A percentile compares a stretch with the other conserved stretches of the same genome.
phyloP scores from a whole-genome alignment of 2,329 filamentous ascomycete genomes.

The Remersonia thermophila region DNA sequence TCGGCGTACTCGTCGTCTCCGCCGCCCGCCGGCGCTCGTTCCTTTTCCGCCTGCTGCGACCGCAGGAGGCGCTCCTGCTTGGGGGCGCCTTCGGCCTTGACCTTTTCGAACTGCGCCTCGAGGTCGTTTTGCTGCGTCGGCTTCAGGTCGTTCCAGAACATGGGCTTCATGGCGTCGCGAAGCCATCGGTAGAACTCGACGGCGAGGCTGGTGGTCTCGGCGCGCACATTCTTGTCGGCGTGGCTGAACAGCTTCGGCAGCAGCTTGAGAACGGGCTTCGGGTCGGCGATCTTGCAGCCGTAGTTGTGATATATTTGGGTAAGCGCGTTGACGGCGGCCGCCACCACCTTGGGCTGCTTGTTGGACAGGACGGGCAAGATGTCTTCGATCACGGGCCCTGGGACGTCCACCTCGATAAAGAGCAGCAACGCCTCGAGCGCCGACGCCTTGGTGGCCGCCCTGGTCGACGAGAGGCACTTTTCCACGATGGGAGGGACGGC shows the following conservation, averaged over 20 bases:
- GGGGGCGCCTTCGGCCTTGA: constrained; percentile 74
- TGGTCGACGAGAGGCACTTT: constrained; percentile 78
- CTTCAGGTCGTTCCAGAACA: constrained; percentile 94
- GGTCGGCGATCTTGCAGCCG: constrained; percentile 87
- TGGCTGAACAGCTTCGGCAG: constrained; percentile 90
- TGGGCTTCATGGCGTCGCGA: constrained; percentile 92
- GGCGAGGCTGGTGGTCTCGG: constrained; percentile 80
- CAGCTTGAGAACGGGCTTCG: constrained; percentile 79
- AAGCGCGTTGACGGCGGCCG: constrained; percentile 58
- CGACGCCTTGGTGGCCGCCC: constrained; percentile 78
- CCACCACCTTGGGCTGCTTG: constrained; percentile 83
- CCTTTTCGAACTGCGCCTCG: constrained; percentile 85
- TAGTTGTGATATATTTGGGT: constrained; percentile 85
- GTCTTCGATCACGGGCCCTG: constrained; percentile 80
- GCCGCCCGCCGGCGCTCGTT: constrained; percentile 50
- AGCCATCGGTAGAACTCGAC: constrained; percentile 96
- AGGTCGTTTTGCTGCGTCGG: constrained; percentile 89
- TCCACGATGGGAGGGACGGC: constrained; percentile 75
- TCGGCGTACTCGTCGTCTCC: constrained; percentile 46
- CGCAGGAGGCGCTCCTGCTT: constrained; percentile 84
- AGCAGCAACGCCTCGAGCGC: constrained; percentile 77
- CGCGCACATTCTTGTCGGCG: constrained; percentile 94
- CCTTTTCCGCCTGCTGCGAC: constrained; percentile 76
- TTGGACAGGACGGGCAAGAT: constrained; percentile 70
- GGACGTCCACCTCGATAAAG: constrained; percentile 78